These are phyloP conservation scores for Leccinum angustisporum DNA, from an alignment of 1,284 basidiomycete genomes.

Conservation along the genomic window DNA sequence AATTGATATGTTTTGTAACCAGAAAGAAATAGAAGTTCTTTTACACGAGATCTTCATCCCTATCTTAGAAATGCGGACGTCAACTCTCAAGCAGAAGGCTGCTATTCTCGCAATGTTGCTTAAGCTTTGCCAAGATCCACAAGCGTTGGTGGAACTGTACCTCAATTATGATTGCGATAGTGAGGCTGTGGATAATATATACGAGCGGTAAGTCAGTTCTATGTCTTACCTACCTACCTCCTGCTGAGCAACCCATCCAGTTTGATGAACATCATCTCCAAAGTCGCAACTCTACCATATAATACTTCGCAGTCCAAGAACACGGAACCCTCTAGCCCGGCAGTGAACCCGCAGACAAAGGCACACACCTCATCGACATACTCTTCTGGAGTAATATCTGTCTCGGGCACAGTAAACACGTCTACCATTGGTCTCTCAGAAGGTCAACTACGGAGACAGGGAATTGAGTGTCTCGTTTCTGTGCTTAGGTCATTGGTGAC, in stretches of 20 bases:
- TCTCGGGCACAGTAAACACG: conserved; percentile 68
- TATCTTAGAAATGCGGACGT: conserved; percentile 97
- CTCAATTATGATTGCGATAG: conserved; percentile 98
- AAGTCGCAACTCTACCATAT: conserved; percentile 77
- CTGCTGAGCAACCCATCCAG: conserved; percentile 39
- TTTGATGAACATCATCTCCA: conserved; percentile 92
- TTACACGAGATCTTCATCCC: conserved; percentile 99
- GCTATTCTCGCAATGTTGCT: conserved; percentile 86
- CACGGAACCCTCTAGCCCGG: conserved; percentile 60
- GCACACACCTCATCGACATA: conserved; percentile 48
- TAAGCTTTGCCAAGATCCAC: conserved; percentile 89
- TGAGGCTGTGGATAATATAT: conserved; percentile 91
- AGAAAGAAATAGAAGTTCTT: conserved; percentile 99
- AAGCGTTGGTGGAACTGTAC: conserved; percentile 95
- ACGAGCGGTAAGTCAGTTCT: conserved; percentile 70
- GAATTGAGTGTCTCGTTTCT: conserved; percentile 85
- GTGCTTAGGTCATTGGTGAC: conserved; percentile 86
- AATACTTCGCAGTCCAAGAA: conserved; percentile 51
- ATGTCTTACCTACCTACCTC: conserved; percentile 2
- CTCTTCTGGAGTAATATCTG: conserved; percentile 66
- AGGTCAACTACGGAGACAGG: conserved; percentile 81
- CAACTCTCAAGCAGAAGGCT: conserved; percentile 92
- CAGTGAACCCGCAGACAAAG: conserved; percentile 54
- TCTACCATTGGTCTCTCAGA: conserved; percentile 73
- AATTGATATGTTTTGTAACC: conserved; percentile 11